These are phyloP conservation scores for Yamadazyma sp. DNA, from an alignment of 1,139 yeast species.

Conservation along the genomic window DNA sequence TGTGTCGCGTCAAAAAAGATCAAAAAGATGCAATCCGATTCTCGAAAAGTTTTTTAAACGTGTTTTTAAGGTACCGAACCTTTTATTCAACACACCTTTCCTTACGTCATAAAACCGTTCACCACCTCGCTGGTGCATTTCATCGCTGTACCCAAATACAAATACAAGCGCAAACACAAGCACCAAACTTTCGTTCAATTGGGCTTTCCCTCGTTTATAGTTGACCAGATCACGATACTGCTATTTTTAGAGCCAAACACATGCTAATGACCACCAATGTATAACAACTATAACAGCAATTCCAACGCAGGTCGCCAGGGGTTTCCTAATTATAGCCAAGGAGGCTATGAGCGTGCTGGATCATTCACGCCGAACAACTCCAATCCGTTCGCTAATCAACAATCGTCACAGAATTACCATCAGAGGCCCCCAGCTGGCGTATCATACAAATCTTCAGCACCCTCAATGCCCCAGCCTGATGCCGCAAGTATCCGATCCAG, in stretches of 20 bases:
- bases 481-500: slow-evolving; percentile 10
- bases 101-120: too few relatives aligned
- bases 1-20: too few relatives aligned
- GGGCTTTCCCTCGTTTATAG: too few relatives aligned
- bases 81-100: too few relatives aligned
- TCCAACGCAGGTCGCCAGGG: neutral
- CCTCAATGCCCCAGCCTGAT: neutral
- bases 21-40: too few relatives aligned
- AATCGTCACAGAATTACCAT: slow-evolving; percentile 1
- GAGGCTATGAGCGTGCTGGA: neutral
- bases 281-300: slow-evolving; percentile 2
- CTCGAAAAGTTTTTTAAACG: too few relatives aligned
- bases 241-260: neutral
- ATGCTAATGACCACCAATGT: neutral
- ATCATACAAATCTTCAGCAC: neutral
- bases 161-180: too few relatives aligned
- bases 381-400: neutral
- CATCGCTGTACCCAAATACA: too few relatives aligned
- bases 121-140: too few relatives aligned
- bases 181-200: too few relatives aligned
- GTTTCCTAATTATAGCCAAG: neutral
- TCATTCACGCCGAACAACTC: slow-evolving; percentile 2
- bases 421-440: neutral
- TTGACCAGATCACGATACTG: too few relatives aligned
- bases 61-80: too few relatives aligned